Evolutionary conservation across 176 grass and related monocot genomes (phyloP).

Genomic region (Rhipidocladum racemiflorum): DNA sequence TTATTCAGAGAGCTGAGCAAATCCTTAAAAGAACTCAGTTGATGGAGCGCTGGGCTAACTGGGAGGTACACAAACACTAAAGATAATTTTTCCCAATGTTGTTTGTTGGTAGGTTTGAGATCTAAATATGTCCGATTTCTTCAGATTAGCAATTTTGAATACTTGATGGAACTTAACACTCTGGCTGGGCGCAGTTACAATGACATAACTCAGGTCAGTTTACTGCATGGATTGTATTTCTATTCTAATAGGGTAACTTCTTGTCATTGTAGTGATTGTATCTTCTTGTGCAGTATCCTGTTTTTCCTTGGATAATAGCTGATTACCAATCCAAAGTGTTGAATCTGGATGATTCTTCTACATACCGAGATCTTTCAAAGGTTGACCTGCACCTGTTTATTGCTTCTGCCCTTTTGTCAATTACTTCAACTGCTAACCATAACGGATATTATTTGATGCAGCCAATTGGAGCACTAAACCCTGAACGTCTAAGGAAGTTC

Average conservation of each 20-base stretch:
- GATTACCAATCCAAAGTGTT: conserved; percentile 76
- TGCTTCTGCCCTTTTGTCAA: conserved; percentile 23
- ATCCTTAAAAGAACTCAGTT: conserved; percentile 98
- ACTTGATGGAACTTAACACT: conserved; percentile 98
- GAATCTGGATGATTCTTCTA: conserved; percentile 74
- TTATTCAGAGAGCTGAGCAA: conserved; percentile 90
- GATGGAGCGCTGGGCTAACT: conserved; percentile 90
- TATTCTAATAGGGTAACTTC: neutral
- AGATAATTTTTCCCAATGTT: neutral
- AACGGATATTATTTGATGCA: conserved; percentile 53
- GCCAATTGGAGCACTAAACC: conserved; percentile 91
- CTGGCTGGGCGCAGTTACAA: conserved; percentile 97
- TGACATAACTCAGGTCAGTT: conserved; percentile 78
- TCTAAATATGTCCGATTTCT: conserved; percentile 31
- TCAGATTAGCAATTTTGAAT: conserved; percentile 99
- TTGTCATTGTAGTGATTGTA: conserved; percentile 10
- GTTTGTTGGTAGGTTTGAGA: conserved; percentile 25
- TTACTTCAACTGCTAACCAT: conserved; percentile 23
- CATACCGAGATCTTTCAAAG: conserved; percentile 92
- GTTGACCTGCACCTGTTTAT: conserved; percentile 29
- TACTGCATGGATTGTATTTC: conserved; percentile 23
- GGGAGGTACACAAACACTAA: conserved; percentile 70
- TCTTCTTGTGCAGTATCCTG: conserved; percentile 81
- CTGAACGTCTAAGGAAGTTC: conserved; percentile 84
- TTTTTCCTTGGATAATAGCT: conserved; percentile 93